Evolutionary conservation across 371 early-diverging fungal genomes (phyloP).

Genomic region (Mortierella sp.): DNA sequence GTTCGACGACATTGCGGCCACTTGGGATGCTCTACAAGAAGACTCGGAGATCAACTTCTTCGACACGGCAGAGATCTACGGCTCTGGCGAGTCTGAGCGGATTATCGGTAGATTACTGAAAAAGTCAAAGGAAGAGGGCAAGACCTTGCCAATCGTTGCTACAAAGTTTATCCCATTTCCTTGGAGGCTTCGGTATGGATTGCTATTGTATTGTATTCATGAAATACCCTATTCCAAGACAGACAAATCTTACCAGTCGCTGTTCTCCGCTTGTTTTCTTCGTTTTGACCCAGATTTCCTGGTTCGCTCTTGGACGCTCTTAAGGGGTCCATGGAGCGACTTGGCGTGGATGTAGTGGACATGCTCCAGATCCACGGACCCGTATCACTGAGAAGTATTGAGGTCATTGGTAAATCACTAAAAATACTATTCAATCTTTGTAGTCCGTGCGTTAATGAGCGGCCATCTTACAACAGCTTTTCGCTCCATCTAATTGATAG

Average conservation of each 20-base stretch:
- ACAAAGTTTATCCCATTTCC: slow-evolving; percentile 66
- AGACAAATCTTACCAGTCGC: neutral
- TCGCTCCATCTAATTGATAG: slow-evolving; percentile 25
- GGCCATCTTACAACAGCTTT: too few species aligned
- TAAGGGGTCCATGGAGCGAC: slow-evolving; percentile 65
- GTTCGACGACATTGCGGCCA: slow-evolving; percentile 46
- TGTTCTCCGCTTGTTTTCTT: too few species aligned
- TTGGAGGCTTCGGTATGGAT: slow-evolving; percentile 36
- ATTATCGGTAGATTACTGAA: slow-evolving; percentile 59
- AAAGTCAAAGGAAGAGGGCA: slow-evolving; percentile 27
- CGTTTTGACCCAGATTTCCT: slow-evolving; percentile 49
- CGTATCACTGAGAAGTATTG: slow-evolving; percentile 62
- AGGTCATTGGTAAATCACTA: slow-evolving; percentile 60
- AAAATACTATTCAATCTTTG: slow-evolving; percentile 16
- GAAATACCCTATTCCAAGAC: neutral
- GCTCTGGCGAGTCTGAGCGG: slow-evolving; percentile 67
- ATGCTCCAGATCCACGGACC: slow-evolving; percentile 85
- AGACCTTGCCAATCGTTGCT: slow-evolving; percentile 58
- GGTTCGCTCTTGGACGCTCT: slow-evolving; percentile 61
- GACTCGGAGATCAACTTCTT: slow-evolving; percentile 54
- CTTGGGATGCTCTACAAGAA: slow-evolving; percentile 50
- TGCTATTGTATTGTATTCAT: too few species aligned
- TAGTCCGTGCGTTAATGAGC: too few species aligned
- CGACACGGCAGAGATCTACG: slow-evolving; percentile 67
- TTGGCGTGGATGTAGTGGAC: slow-evolving; percentile 69